Evolutionary conservation across 2,329 filamentous ascomycete species (phyloP).

Genomic region (Pseudocercospora vitis): DNA sequence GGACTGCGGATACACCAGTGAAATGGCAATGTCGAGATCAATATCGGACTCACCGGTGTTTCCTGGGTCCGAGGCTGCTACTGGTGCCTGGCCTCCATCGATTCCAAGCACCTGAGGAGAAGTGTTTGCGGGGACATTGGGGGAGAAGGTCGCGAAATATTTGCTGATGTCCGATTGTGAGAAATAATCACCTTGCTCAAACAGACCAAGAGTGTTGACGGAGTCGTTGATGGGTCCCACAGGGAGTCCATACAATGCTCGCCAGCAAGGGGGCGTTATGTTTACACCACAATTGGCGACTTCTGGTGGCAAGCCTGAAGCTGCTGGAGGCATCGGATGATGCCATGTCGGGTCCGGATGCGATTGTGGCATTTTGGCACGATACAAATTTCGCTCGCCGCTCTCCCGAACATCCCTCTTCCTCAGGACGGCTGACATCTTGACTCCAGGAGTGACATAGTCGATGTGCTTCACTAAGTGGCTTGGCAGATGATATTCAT

Average conservation of each 20-base stretch:
- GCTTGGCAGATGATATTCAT: conserved; percentile 41
- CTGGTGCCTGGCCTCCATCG: conserved; percentile 31
- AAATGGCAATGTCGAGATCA: conserved; percentile 23
- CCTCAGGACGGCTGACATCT: conserved; percentile 38
- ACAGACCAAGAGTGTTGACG: conserved; percentile 23
- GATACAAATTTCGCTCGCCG: not conserved
- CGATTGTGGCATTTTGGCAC: not conserved
- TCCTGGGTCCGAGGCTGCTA: conserved; percentile 35
- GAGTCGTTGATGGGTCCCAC: conserved; percentile 9
- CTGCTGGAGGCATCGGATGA: conserved; percentile 33
- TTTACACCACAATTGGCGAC: conserved; percentile 15
- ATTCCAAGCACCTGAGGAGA: conserved; percentile 29
- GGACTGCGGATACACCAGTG: conserved; percentile 28
- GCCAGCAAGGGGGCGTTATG: conserved; percentile 46
- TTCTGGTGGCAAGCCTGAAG: conserved; percentile 3
- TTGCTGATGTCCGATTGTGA: conserved; percentile 32
- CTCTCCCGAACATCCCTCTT: conserved; percentile 13
- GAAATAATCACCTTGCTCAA: conserved; percentile 23
- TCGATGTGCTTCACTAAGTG: conserved; percentile 52
- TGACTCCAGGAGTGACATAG: conserved; percentile 55
- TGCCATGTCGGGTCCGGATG: not conserved
- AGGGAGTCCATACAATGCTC: conserved; percentile 46
- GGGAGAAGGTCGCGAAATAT: conserved; percentile 39
- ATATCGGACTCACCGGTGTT: conserved; percentile 23
- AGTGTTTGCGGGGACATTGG: conserved; percentile 22